Conservation (phyloP, 2,329 filamentous ascomycete species). For the Colletotrichum shisoi region DNA sequence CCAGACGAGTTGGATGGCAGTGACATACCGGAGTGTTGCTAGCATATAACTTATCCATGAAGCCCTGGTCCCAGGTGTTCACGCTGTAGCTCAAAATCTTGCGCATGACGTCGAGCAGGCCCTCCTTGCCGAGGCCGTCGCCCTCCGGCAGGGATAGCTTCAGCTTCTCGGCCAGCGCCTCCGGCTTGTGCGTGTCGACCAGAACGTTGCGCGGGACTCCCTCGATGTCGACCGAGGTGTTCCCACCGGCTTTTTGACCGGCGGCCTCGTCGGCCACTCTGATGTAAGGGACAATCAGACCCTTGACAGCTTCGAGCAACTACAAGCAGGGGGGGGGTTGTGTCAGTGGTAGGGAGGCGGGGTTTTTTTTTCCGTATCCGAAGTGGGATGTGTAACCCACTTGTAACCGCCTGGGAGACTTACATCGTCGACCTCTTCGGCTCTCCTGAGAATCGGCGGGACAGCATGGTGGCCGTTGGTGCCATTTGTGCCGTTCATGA, state of each 20-base stretch:
- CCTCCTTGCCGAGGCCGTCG: constrained; percentile 71
- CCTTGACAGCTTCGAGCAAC: constrained; percentile 73
- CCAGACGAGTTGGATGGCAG: neutral
- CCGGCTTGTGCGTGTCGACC: constrained; percentile 68
- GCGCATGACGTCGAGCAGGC: constrained; percentile 74
- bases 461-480: constrained; percentile 29
- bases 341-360: constrained; percentile 12
- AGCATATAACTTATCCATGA: constrained; percentile 94
- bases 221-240: constrained; percentile 52
- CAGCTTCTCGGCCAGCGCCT: constrained; percentile 63
- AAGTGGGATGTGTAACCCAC: neutral
- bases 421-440: constrained; percentile 58
- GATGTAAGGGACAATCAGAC: constrained; percentile 75
- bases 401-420: constrained; percentile 41
- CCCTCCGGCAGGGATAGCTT: constrained; percentile 65
- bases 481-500: constrained; percentile 36
- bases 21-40: constrained; percentile 77
- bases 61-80: constrained; percentile 98
- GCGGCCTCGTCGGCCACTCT: constrained; percentile 71
- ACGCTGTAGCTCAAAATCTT: constrained; percentile 84
- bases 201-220: constrained; percentile 63
- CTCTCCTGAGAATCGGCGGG: constrained; percentile 47
- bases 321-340: constrained; percentile 47
- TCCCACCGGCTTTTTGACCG: constrained; percentile 61
- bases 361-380: too few relatives aligned